Evolutionary conservation across 306 rosid species (phyloP), one percentile per base, ranked within the genome.

Genomic region (Mucuna pruriens): DNA sequence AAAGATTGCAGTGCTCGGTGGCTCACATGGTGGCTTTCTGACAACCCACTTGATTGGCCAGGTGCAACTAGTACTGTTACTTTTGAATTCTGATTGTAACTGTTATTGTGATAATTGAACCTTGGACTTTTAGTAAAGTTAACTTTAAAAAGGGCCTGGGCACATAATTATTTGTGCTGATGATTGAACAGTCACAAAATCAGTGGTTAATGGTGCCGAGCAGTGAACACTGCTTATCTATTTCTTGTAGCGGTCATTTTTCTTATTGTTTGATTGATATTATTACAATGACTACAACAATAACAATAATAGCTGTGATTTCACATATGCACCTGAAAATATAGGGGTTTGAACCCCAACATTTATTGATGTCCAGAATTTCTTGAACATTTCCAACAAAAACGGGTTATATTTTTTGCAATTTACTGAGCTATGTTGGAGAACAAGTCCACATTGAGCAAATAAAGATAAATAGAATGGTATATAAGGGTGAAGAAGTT

Each of bases 41-140:
- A 87, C 98, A 77, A 89, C 98, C 84, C 99, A 95, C 90, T 90
- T 95, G 91, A 95, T 95, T 85, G 98, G 99, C 86, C 98, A 95
- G 97, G 99, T 92, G 49, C 71, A 46, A 80, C 75, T 66, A 75
- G 73, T 58, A 46, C 40, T 46, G 15, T 31, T 26, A 71, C 29
- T 83, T 75, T 55, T 67, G 25, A 55, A 75, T 33, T 82, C 22
- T 61, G 46, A 62, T 15, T 29, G 11, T 61, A 29, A 29, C 68
- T 13, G 68, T 71, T 48, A 7, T 42, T 60, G 22, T 16, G 31
- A 79, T 44, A 15, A 19, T 61, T 55, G 78, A 58, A 17, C 26
- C 66, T n/a, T 77, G 48, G 12, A 51, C 67, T 58, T 77, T 36
- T 74, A 61, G 5, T 77, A 48, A 77, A 40, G 63, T 29, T 67